phyloP scores from a whole-genome alignment of 257 asterid species.

The Jasminum sambac region DNA sequence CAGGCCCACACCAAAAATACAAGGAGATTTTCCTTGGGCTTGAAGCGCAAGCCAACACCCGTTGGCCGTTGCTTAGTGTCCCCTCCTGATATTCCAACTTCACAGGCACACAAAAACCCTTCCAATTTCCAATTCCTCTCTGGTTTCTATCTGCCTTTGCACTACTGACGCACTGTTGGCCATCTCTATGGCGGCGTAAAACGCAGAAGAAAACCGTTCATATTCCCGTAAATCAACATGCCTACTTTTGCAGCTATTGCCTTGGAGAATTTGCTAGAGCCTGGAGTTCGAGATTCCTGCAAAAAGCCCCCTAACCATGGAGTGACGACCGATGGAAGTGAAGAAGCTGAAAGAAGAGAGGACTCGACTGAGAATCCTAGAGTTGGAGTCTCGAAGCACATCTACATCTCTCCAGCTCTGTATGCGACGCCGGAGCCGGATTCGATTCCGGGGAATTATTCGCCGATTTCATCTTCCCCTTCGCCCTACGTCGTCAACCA shows the following conservation, averaged over 20 bases:
- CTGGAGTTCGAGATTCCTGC: constrained; percentile 44
- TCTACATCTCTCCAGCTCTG: constrained; percentile 71
- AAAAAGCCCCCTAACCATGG: constrained; percentile 23
- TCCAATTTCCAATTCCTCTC: neutral
- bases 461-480: constrained; percentile 49
- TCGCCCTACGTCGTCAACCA: constrained; percentile 78
- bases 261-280: constrained; percentile 57
- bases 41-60: neutral
- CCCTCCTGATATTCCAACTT: neutral
- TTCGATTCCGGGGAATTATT: constrained; percentile 52
- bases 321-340: neutral
- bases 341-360: constrained; percentile 3
- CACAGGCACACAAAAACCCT: neutral
- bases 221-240: constrained; percentile 29
- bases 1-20: neutral
- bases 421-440: constrained; percentile 74
- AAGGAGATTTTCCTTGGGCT: neutral
- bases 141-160: neutral
- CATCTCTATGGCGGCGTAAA: constrained; percentile 28
- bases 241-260: constrained; percentile 59
- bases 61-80: neutral
- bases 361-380: constrained; percentile 15
- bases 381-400: constrained; percentile 44
- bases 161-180: neutral
- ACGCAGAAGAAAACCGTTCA: neutral